Evolutionary conservation across 495 filamentous ascomycete species (phyloP), one percentile per base, ranked within the genome.

Genomic region (Podospora tetraspora): DNA sequence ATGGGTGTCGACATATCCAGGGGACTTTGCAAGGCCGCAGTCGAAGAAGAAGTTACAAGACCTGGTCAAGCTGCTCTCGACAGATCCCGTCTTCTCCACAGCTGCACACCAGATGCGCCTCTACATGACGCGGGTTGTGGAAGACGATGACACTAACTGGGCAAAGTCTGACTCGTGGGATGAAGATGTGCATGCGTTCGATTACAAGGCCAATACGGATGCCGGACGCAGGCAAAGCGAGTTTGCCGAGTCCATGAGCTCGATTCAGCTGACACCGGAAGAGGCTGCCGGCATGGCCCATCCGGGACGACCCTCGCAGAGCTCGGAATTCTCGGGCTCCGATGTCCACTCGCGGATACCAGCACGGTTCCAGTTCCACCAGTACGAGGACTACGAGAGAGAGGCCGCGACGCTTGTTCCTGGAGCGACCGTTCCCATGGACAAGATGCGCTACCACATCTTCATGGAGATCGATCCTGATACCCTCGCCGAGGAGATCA

Each of bases 1-100:
- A 72, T 99, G 95, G 95, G 86, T 93, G 1, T 87, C 88, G n/a
- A 85, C 87, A 30, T 97, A 98, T 79, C 93, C 95, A 0, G 94
- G 92, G 3, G 95, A 99, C 78, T 96, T 97, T 81, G 91, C 92
- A 0, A 86, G 91, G 71, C 87, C 90, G n/a, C 84, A 84, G 64
- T 95, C 93, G 11, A 88, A 87, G 65, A 85, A 84, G 69, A 84
- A 81, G 9, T 80, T 97, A 64, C 83, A 87, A 27, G 87, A 86
- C 22, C 94, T 99, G 72, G 87, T 97, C 10, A 74, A 80, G 21
- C 82, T 84, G 12, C 78, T 97, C 37, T 85, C 91, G 59, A 83
- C 82, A 21, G 89, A 89, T 66, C 86, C 90, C 58, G 88, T 92
- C 62, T 93, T 94, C 78, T 88, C 91, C 65, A 86, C 89, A 25